A percentile compares a stretch with the other conserved stretches of the same genome.
These are phyloP conservation scores for Aspergillus sergii DNA, from an alignment of 2,329 filamentous ascomycete genomes.

Conservation along the genomic window DNA sequence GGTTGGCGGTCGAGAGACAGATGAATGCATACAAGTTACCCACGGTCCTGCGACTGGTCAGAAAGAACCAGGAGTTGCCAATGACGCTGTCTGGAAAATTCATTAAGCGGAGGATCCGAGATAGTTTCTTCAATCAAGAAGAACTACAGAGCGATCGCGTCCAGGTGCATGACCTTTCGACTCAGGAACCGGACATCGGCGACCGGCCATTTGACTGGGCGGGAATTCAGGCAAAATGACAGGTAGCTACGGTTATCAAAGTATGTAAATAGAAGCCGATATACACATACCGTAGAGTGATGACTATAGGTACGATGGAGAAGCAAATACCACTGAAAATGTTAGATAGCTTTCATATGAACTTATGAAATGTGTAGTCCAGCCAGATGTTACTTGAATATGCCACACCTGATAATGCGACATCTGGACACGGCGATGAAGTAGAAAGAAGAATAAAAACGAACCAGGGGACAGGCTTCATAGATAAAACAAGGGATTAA, in stretches of 20 bases:
- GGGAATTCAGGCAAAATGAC: neutral
- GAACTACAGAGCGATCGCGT: neutral
- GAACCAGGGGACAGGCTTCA: too few species aligned
- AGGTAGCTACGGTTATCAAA: neutral
- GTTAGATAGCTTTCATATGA: neutral
- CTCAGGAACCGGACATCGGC: neutral
- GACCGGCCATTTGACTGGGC: neutral
- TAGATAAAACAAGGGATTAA: too few species aligned
- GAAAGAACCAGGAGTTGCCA: neutral
- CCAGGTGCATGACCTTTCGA: neutral
- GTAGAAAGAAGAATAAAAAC: neutral
- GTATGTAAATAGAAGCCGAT: too few species aligned
- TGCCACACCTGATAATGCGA: neutral
- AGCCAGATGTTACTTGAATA: neutral
- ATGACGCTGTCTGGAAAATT: neutral
- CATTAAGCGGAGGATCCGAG: neutral
- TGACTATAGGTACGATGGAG: too few species aligned
- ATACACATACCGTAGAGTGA: too few species aligned
- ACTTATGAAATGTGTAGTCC: neutral
- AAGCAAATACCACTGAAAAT: too few species aligned
- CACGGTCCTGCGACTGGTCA: neutral
- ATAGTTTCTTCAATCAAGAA: neutral
- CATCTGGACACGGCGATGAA: neutral
- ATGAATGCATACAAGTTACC: neutral
- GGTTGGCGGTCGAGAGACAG: neutral